Percentiles rank a stretch among this genome's conserved stretches.
Evolutionary conservation across 768 basidiomycete species (phyloP).

Genomic region (Tylopilus subfusipes): DNA sequence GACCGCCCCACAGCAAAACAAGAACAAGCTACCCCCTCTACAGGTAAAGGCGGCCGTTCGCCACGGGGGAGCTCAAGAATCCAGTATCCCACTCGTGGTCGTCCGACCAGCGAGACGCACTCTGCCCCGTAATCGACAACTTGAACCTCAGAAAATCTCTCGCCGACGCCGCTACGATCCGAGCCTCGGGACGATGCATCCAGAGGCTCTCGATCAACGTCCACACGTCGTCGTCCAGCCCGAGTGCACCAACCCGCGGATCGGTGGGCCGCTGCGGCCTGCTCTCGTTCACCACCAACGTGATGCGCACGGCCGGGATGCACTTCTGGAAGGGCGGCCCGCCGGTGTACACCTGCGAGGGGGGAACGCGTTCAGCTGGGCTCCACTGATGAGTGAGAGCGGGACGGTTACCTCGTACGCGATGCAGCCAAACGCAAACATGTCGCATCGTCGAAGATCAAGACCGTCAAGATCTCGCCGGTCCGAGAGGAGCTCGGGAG

Average conservation of each 20-base stretch:
- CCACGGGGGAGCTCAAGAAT: constrained; percentile 22
- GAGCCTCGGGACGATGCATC: constrained; percentile 24
- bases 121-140: neutral
- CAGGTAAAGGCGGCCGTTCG: too few species aligned
- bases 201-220: constrained; percentile 28
- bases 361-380: neutral
- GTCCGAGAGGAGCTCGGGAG: constrained; percentile 24
- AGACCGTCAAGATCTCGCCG: constrained; percentile 11
- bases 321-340: constrained; percentile 24
- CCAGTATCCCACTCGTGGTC: constrained; percentile 25
- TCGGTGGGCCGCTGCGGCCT: constrained; percentile 20
- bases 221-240: constrained; percentile 33
- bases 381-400: neutral
- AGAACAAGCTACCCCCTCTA: too few species aligned
- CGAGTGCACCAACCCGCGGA: constrained; percentile 7
- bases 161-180: constrained; percentile 25
- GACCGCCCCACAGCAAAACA: too few species aligned
- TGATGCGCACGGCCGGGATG: constrained; percentile 16
- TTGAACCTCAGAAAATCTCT: constrained; percentile 22
- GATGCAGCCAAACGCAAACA: constrained; percentile 35
- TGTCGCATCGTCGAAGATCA: constrained; percentile 31
- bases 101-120: neutral
- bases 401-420: constrained; percentile 30
- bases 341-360: constrained; percentile 27
- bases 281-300: constrained; percentile 10